phyloP scores from a whole-genome alignment of 345 rosid genomes.

The Sisymbrium altissimum region DNA sequence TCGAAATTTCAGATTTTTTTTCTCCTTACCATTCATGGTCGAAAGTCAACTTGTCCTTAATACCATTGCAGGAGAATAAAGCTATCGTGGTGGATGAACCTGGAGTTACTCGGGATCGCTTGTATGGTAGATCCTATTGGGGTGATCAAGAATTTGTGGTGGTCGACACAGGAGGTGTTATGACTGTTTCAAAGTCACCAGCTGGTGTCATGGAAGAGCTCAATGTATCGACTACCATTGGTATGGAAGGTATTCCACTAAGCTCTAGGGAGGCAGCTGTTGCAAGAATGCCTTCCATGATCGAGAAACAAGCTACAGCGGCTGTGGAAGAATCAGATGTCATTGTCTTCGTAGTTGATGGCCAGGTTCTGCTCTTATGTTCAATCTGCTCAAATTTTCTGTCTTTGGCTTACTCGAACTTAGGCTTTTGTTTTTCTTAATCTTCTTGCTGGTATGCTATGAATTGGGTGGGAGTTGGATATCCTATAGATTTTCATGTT shows the following conservation, averaged over 20 bases:
- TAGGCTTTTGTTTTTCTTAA: neutral
- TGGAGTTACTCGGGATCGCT: conserved; percentile 91
- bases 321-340: conserved; percentile 89
- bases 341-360: conserved; percentile 84
- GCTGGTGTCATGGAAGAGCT: conserved; percentile 73
- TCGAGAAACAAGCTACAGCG: conserved; percentile 89
- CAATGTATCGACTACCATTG: conserved; percentile 72
- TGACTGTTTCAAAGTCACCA: conserved; percentile 75
- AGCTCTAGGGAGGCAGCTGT: conserved; percentile 85
- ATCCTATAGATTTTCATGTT: neutral
- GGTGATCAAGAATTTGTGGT: conserved; percentile 79
- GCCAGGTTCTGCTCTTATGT: conserved; percentile 54
- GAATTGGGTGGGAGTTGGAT: neutral
- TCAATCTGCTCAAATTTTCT: neutral
- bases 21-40: neutral
- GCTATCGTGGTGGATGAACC: conserved; percentile 99
- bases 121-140: conserved; percentile 92
- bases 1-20: neutral
- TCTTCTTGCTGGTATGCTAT: neutral
- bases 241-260: conserved; percentile 91
- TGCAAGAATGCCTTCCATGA: conserved; percentile 97
- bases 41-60: neutral
- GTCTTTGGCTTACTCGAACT: neutral
- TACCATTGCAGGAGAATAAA: conserved; percentile 55
- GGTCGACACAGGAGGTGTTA: conserved; percentile 93